phyloP scores from a whole-genome alignment of 2,329 filamentous ascomycete genomes.

The Sporothrix protearum region DNA sequence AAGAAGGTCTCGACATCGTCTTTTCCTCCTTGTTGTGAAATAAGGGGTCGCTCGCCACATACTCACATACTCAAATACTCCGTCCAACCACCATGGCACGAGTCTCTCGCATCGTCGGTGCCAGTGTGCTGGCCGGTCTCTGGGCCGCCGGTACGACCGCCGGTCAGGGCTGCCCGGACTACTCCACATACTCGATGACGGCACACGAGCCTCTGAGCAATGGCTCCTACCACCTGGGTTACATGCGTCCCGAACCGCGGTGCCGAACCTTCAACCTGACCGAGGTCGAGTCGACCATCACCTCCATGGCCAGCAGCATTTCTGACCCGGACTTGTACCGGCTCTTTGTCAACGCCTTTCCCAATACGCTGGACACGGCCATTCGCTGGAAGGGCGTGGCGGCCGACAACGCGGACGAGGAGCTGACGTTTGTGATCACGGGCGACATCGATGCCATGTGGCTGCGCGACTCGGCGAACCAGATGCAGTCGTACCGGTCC shows the following conservation, averaged over 20 bases:
- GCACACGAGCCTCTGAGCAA: constrained; percentile 68
- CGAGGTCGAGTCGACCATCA: constrained; percentile 71
- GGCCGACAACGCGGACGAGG: constrained; percentile 28
- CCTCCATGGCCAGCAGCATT: constrained; percentile 64
- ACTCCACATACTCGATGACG: constrained; percentile 55
- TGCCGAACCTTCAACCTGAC: constrained; percentile 80
- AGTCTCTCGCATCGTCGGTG: neutral
- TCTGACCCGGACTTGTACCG: constrained; percentile 71
- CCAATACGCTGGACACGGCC: constrained; percentile 58
- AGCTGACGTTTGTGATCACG: constrained; percentile 65
- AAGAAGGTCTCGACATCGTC: neutral
- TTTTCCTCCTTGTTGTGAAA: neutral
- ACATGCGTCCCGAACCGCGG: constrained; percentile 68
- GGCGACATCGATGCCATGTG: constrained; percentile 37
- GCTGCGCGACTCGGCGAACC: constrained; percentile 51
- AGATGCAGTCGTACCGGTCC: constrained; percentile 69
- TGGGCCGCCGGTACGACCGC: neutral
- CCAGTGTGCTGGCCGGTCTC: constrained; percentile 17
- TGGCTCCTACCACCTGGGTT: constrained; percentile 74
- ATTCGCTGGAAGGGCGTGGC: constrained; percentile 30
- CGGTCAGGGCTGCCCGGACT: constrained; percentile 56
- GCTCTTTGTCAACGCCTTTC: constrained; percentile 69
- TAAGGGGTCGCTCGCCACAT: neutral
- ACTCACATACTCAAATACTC: too few relatives aligned
- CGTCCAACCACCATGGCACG: neutral